Conservation (phyloP, 2,329 filamentous ascomycete genomes). For the Pyrenophora seminiperda region DNA sequence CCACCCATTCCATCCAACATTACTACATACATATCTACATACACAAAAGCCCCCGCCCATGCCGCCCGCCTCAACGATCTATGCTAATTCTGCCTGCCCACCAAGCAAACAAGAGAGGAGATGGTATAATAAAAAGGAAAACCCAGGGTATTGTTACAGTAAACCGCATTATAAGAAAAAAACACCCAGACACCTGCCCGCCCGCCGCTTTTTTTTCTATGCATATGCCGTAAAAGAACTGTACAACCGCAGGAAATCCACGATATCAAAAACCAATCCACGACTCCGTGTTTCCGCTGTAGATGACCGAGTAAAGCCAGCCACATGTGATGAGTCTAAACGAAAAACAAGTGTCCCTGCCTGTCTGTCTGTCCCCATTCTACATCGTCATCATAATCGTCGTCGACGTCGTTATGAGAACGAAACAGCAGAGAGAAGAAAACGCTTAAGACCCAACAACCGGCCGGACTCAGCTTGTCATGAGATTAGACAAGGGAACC, state of each 20-base stretch:
- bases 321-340: no score
- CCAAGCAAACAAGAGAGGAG: conserved; percentile 10
- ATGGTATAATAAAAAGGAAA: conserved; percentile 10
- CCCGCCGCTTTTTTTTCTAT: background rate
- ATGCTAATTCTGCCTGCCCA: background rate
- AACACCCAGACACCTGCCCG: background rate
- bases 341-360: no score
- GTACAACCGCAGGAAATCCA: conserved; percentile 2
- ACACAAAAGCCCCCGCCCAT: background rate
- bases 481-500: no score
- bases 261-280: background rate
- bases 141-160: conserved; percentile 11
- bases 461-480: background rate
- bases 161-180: background rate
- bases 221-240: background rate
- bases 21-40: background rate
- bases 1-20: no score
- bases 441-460: no score
- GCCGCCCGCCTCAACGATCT: conserved; percentile 12
- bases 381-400: no score
- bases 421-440: no score
- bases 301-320: no score
- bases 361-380: no score
- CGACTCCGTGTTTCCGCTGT: no score
- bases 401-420: no score